phyloP scores from a whole-genome alignment of 345 rosid species.

The Laguncularia racemosa region DNA sequence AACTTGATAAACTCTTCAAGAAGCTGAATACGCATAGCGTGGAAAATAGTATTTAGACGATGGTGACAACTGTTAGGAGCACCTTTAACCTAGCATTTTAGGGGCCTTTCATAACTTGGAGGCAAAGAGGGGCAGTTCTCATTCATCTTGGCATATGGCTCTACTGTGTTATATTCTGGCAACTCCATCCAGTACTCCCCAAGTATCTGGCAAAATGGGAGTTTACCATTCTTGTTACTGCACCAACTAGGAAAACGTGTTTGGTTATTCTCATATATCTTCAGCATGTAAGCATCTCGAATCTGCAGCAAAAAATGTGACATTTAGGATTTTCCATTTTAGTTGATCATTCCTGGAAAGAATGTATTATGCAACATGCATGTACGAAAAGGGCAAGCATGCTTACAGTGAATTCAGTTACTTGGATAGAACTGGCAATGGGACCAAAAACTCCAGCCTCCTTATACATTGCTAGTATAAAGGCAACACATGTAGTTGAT shows the following conservation, averaged over 20 bases:
- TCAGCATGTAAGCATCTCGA: slow-evolving; percentile 87
- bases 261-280: slow-evolving; percentile 58
- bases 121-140: slow-evolving; percentile 92
- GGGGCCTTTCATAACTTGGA: slow-evolving; percentile 73
- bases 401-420: slow-evolving; percentile 90
- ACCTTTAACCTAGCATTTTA: slow-evolving; percentile 33
- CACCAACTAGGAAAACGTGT: slow-evolving; percentile 85
- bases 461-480: slow-evolving; percentile 89
- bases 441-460: slow-evolving; percentile 83
- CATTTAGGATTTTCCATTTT: no score
- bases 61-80: slow-evolving; percentile 1
- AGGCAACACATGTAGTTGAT: slow-evolving; percentile 91
- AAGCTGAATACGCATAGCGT: no score
- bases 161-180: slow-evolving; percentile 66
- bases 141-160: slow-evolving; percentile 84
- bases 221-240: slow-evolving; percentile 38
- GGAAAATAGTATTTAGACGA: no score
- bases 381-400: not conserved
- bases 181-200: slow-evolving; percentile 90
- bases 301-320: slow-evolving; percentile 31
- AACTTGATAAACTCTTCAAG: not conserved
- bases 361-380: not conserved
- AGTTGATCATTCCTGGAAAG: not conserved
- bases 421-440: slow-evolving; percentile 66
- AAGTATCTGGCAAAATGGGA: slow-evolving; percentile 75